Conservation (phyloP, 352 stramenopile species). For the Globisporangium mamillatum region DNA sequence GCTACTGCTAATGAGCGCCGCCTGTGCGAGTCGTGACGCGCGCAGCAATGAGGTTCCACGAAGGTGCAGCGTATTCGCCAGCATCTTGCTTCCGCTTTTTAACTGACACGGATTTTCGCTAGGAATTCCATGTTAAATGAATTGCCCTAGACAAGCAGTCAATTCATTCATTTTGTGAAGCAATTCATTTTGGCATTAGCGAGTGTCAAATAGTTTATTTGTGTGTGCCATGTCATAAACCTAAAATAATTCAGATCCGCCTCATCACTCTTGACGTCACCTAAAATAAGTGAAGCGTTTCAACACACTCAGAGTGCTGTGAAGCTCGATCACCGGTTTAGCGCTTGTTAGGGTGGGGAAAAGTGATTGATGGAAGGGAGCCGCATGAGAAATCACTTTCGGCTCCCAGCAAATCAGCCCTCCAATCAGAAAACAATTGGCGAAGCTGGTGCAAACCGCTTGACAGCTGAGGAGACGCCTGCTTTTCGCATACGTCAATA, state of each 20-base stretch:
- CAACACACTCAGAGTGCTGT: background rate
- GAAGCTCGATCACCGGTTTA: background rate
- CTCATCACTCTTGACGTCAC: background rate
- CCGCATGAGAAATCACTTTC: background rate
- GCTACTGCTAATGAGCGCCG: slow-evolving; percentile 1
- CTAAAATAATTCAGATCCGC: background rate
- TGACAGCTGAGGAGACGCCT: background rate
- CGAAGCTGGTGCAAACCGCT: background rate
- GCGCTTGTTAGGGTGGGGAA: background rate
- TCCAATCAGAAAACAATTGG: background rate
- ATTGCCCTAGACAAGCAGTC: background rate
- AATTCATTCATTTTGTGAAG: background rate
- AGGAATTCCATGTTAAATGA: background rate
- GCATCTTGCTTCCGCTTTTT: background rate
- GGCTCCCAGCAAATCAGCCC: background rate
- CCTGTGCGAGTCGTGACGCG: background rate
- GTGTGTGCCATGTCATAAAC: background rate
- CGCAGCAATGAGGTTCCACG: background rate
- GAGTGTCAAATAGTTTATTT: background rate
- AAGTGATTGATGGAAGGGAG: background rate
- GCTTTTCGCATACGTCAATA: background rate
- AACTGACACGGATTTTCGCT: background rate
- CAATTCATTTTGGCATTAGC: background rate
- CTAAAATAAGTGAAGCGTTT: background rate
- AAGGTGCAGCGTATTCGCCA: background rate